phyloP scores from a whole-genome alignment of 2,329 filamentous ascomycete species.

The Stylonectria norvegica region DNA sequence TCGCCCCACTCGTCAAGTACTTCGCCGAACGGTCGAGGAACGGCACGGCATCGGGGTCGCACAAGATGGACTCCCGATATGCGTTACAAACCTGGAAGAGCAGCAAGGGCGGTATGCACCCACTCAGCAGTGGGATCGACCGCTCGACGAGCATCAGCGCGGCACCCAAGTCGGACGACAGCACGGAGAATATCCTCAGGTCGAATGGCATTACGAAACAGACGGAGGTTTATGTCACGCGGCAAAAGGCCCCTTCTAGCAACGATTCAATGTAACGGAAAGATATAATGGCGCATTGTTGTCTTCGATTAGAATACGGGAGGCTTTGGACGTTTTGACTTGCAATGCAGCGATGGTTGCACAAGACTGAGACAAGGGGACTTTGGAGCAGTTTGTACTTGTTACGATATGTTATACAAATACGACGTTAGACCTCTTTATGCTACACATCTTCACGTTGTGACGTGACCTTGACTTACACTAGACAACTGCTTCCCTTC shows the following conservation, averaged over 20 bases:
- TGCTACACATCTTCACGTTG: too few species aligned
- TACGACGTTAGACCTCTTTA: too few species aligned
- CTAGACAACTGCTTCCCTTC: too few species aligned
- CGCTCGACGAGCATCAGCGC: slow-evolving; percentile 1
- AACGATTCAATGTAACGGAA: neutral
- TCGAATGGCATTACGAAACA: slow-evolving; percentile 12
- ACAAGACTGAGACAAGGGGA: too few species aligned
- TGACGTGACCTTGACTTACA: too few species aligned
- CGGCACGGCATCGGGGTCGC: slow-evolving; percentile 15
- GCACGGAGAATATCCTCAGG: slow-evolving; percentile 14
- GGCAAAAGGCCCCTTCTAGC: neutral
- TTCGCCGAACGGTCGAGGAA: slow-evolving; percentile 29
- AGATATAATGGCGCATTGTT: too few species aligned
- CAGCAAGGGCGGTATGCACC: slow-evolving; percentile 20
- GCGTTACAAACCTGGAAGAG: slow-evolving; percentile 27
- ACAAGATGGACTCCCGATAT: slow-evolving; percentile 18
- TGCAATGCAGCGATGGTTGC: too few species aligned
- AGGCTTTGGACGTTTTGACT: too few species aligned
- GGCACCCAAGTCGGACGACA: slow-evolving; percentile 2
- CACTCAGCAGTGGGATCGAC: slow-evolving; percentile 15
- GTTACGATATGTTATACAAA: too few species aligned
- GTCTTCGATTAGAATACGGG: too few species aligned
- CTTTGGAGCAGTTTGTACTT: too few species aligned
- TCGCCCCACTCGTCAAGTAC: slow-evolving; percentile 40
- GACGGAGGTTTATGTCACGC: slow-evolving; percentile 11